These are phyloP conservation scores for Monascus purpureus DNA, from an alignment of 495 filamentous ascomycete genomes.

Conservation along the genomic window DNA sequence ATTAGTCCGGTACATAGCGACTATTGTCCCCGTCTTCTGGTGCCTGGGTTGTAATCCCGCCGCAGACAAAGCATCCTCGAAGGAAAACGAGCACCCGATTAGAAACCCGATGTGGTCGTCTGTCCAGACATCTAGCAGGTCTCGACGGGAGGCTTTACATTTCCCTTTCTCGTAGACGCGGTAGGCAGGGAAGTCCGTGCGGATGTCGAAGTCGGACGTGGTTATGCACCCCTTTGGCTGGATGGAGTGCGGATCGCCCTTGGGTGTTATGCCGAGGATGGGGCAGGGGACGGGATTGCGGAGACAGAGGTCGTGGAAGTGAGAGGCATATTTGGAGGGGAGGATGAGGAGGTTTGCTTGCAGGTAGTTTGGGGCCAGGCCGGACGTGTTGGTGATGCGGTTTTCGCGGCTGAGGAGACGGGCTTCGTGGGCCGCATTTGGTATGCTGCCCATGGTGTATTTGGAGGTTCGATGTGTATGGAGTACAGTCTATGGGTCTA, in stretches of 20 bases:
- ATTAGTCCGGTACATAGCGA: constrained; percentile 40
- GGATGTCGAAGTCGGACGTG: constrained; percentile 27
- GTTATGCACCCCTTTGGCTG: constrained; percentile 13
- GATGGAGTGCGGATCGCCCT: constrained; percentile 9
- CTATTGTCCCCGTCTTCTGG: constrained; percentile 17
- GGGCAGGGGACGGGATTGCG: constrained; percentile 47
- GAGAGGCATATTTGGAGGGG: constrained; percentile 31
- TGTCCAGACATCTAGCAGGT: constrained; percentile 33
- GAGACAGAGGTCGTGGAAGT: constrained; percentile 38
- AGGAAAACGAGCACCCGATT: constrained; percentile 45
- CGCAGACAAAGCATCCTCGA: constrained; percentile 32
- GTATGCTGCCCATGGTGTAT: too few species aligned
- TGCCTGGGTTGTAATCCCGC: constrained; percentile 34
- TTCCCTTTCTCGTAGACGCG: constrained; percentile 33
- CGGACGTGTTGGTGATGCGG: constrained; percentile 29
- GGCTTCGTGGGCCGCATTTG: constrained; percentile 17
- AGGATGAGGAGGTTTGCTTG: constrained; percentile 46
- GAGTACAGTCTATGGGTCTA: too few species aligned
- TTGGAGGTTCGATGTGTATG: constrained; percentile 5
- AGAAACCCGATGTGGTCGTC: constrained; percentile 39
- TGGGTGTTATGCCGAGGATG: constrained; percentile 25
- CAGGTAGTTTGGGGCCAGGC: constrained; percentile 35
- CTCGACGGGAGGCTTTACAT: constrained; percentile 7
- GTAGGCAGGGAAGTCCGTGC: constrained; percentile 38
- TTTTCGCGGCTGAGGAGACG: constrained; percentile 29